Evolutionary conservation across 352 stramenopile genomes (phyloP).

Genomic region (Hyaloperonospora arabidopsidis): DNA sequence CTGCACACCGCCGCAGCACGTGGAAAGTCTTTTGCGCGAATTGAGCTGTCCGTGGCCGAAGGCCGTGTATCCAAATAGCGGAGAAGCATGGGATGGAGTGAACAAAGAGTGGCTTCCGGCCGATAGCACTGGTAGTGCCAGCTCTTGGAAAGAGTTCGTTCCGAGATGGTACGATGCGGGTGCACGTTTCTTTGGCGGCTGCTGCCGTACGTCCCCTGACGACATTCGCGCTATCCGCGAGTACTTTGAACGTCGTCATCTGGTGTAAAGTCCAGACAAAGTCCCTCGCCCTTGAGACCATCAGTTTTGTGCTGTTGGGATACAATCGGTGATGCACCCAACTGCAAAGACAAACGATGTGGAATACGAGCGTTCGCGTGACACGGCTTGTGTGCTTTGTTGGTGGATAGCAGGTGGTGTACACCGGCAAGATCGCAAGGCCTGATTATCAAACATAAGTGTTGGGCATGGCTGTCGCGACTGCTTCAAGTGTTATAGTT

Average conservation of each 20-base stretch:
- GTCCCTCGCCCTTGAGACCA: conserved; percentile 15
- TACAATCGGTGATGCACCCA: conserved; percentile 17
- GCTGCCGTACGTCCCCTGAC: conserved; percentile 67
- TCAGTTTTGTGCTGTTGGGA: conserved; percentile 15
- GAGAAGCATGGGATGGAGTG: conserved; percentile 69
- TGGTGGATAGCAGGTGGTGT: conserved; percentile 5
- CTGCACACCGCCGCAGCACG: conserved; percentile 70
- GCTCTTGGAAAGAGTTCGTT: conserved; percentile 48
- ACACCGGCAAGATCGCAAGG: conserved; percentile 2
- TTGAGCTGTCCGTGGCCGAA: conserved; percentile 45
- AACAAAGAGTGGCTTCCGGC: conserved; percentile 65
- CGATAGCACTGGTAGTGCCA: conserved; percentile 26
- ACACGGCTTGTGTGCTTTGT: conserved; percentile 21
- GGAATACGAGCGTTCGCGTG: conserved; percentile 11
- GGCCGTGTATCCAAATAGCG: conserved; percentile 81
- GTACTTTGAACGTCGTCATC: conserved; percentile 33
- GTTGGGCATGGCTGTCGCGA: conserved; percentile 23
- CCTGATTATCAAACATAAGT: conserved; percentile 14
- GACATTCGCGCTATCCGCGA: conserved; percentile 61
- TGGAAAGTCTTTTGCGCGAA: conserved; percentile 48
- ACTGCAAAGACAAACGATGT: conserved; percentile 28
- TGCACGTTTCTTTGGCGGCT: conserved; percentile 72
- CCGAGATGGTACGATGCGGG: conserved; percentile 64
- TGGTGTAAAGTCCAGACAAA: conserved; percentile 14
- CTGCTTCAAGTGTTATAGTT: conserved; percentile 31